Evolutionary conservation across 2,329 filamentous ascomycete species (phyloP), one percentile per base, ranked within the genome.

Genomic region (Apiospora marii): DNA sequence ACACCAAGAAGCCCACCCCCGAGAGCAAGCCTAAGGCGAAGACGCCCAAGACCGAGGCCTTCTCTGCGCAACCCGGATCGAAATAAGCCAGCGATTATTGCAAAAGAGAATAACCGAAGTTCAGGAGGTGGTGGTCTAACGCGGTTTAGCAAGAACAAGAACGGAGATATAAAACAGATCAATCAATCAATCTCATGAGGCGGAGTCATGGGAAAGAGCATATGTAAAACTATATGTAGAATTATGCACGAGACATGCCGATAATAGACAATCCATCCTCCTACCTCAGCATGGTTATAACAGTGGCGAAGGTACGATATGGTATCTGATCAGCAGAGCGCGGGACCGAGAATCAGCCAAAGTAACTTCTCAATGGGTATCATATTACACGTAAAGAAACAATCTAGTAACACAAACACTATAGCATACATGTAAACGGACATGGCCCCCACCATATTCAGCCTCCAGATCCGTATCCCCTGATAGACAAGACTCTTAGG

Each of bases 241-340:
- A 64, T 64, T 64, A 64, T 64, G 58, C 58, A 64, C 34, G 58
- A 64, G 58, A 64, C 58, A 64, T 64, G 58, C 58, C 30, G 19
- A 64, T 41, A 41, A 64, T 64, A 64, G 30, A 64, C 58, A 64
- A 41, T 41, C 58, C 58, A 64, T 64, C 34, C 58, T 64, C 58
- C 34, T 64, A 58, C 27, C 6, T 30, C 27, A 30, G 27, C 27
- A 30, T 30, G 27, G 14, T 27, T 8, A 58, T 34, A 4, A 51
- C 10, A 58, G 3, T 41, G 37, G 1, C 1, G 10, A 41, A 41
- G 37, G 10, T 8, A 10, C 8, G 8, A 2, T 10, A 41, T 41
- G 2, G 13, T n/a, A n/a, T 37, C 2, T 1, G 34, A 41, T 5
- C 10, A 24, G 12, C 8, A 8, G 8, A 34, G 22, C 22, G 13